Evolutionary conservation across 495 filamentous ascomycete genomes (phyloP), one percentile per base, ranked within the genome.

Genomic region (Aspergillus funiculosus): DNA sequence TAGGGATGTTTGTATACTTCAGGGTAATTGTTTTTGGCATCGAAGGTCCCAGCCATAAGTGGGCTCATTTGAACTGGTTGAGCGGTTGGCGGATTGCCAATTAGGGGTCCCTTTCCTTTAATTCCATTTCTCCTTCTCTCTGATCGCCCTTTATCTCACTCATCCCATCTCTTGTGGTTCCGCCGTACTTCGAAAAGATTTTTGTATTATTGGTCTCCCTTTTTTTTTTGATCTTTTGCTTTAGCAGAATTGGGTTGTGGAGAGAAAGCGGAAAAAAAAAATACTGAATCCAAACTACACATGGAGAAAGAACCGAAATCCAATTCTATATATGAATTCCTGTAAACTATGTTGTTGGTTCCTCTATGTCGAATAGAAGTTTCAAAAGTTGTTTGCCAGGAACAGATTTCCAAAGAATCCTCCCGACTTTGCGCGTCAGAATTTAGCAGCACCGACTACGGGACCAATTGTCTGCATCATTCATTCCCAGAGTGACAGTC

Each of bases 1-100:
- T 90, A 51, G 86, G 82, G 10, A 73, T 97, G 25, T 98, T 94
- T 67, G 69, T 86, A 53, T 73, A 86, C 53, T 98, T 98, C 68
- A 82, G 88, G 44, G 88, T 84, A n/a, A 94, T 98, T 57, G 90
- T 87, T 59, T 98, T 94, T 69, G 92, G 92, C 29, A 98, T 98
- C 86, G 81, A 81, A 39, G 92, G 92, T 8, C 66, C 76, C 28
- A 85, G 86, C 63, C 76, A 79, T 62, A 74, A 97, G 64, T 97
- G 87, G 79, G 77, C 70, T 55, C 87, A 98, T 70, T 69, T 98
- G 71, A 95, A 88, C 71, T 98, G 92, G 92, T 82, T 94, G 47
- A 66, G 69, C 32, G 68, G 64, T 35, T 79, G 76, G 76, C 70
- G 69, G 42, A 75, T 79, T 34, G 61, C 67, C 15, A 73, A 75